Evolutionary conservation across 495 filamentous ascomycete species (phyloP).

Genomic region (Cetradonia linearis): DNA sequence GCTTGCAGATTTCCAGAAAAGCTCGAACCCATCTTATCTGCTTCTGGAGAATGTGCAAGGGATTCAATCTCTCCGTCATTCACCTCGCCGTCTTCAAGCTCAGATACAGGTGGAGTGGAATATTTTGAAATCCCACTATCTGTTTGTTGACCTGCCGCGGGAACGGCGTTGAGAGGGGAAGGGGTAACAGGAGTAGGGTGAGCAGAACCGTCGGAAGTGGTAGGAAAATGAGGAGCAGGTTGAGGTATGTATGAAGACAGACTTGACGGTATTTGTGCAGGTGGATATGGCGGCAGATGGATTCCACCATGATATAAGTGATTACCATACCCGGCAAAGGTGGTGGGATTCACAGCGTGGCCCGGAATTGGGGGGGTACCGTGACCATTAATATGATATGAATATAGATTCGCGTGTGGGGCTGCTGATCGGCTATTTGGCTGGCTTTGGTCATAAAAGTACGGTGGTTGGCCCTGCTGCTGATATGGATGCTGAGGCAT

Average conservation of each 20-base stretch:
- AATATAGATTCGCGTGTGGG: conserved; percentile 10
- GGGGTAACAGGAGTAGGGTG: neutral
- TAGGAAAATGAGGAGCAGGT: neutral
- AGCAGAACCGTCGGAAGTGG: neutral
- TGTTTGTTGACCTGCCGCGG: neutral
- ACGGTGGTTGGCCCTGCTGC: conserved; percentile 2
- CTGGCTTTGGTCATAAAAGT: conserved; percentile 6
- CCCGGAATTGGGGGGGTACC: conserved; percentile 6
- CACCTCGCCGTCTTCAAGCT: conserved; percentile 63
- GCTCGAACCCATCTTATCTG: conserved; percentile 9
- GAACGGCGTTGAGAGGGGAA: neutral
- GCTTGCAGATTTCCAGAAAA: conserved; percentile 1
- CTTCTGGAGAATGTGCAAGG: conserved; percentile 19
- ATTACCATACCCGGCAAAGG: neutral
- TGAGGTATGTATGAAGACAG: neutral
- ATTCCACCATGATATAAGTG: conserved; percentile 5
- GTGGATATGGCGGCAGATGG: conserved; percentile 11
- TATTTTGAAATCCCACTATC: neutral
- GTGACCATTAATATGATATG: conserved; percentile 17
- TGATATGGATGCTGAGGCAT: conserved; percentile 15
- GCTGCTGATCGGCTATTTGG: neutral
- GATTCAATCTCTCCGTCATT: conserved; percentile 53
- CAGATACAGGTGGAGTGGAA: conserved; percentile 1
- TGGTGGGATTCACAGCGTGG: neutral
- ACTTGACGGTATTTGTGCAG: neutral